phyloP scores from a whole-genome alignment of 441 rosid species.

The Jatropha multifida region DNA sequence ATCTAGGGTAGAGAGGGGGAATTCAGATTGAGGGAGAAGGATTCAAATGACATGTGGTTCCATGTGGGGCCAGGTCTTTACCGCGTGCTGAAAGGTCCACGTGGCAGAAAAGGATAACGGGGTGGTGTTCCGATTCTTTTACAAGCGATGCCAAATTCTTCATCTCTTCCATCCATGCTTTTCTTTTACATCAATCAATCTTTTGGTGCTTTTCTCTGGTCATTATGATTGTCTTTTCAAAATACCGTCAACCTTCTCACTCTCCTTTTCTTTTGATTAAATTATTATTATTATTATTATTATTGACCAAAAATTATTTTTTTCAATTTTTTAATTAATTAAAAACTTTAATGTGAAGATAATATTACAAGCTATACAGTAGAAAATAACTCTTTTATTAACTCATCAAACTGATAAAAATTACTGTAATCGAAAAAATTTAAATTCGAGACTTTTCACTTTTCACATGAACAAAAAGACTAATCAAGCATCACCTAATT shows the following conservation, averaged over 20 bases:
- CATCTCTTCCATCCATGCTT: slow-evolving; percentile 7
- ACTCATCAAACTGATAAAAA: no score
- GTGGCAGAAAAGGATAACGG: slow-evolving; percentile 21
- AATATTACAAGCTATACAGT: no score
- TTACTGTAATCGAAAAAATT: no score
- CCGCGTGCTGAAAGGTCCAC: slow-evolving; percentile 14
- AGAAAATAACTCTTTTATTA: no score
- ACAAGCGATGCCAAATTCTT: background rate
- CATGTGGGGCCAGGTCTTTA: slow-evolving; percentile 20
- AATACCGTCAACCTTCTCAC: background rate
- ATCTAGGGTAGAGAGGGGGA: no score
- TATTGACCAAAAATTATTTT: no score
- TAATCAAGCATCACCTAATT: no score
- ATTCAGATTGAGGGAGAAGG: background rate
- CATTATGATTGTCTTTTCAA: background rate
- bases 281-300: no score
- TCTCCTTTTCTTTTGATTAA: background rate
- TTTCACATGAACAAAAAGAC: no score
- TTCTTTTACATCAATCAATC: slow-evolving; percentile 20
- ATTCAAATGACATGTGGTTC: background rate
- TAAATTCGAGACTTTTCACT: no score
- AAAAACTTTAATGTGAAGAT: no score
- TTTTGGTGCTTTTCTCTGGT: slow-evolving; percentile 11
- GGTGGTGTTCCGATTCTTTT: background rate
- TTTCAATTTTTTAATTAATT: no score